These are phyloP conservation scores for Guyanaporus albipodus DNA, from an alignment of 768 basidiomycete genomes.

Conservation along the genomic window DNA sequence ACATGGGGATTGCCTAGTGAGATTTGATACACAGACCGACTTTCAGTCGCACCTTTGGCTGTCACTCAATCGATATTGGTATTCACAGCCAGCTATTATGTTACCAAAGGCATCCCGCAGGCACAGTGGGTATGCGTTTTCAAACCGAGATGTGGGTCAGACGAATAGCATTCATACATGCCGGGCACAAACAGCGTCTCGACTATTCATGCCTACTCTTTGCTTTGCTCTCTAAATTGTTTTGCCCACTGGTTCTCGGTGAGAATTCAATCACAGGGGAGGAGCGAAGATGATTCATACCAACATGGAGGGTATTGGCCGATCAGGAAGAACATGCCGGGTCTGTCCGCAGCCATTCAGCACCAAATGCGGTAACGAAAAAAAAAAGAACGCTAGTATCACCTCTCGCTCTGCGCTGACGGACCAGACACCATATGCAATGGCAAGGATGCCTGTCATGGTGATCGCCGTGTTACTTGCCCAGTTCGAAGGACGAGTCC, in stretches of 20 bases:
- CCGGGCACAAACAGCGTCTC: neutral
- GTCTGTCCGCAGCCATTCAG: slow-evolving; percentile 37
- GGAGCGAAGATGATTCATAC: slow-evolving; percentile 39
- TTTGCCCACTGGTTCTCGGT: slow-evolving; percentile 42
- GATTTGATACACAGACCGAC: too few species aligned
- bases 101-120: too few species aligned
- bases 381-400: slow-evolving; percentile 3
- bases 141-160: too few species aligned
- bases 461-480: slow-evolving; percentile 76
- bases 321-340: slow-evolving; percentile 54
- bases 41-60: too few species aligned
- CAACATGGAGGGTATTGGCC: slow-evolving; percentile 76
- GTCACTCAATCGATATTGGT: too few species aligned
- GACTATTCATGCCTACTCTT: slow-evolving; percentile 11
- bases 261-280: slow-evolving; percentile 2
- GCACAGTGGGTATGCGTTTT: too few species aligned
- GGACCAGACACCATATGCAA: slow-evolving; percentile 66
- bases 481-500: slow-evolving; percentile 91
- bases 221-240: slow-evolving; percentile 38
- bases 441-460: slow-evolving; percentile 60
- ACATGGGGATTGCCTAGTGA: too few species aligned
- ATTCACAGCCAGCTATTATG: too few species aligned
- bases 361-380: neutral
- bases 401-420: slow-evolving; percentile 82
- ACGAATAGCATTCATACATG: too few species aligned